Conservation (phyloP, 306 rosid genomes). For the Potentilla sterilis region DNA sequence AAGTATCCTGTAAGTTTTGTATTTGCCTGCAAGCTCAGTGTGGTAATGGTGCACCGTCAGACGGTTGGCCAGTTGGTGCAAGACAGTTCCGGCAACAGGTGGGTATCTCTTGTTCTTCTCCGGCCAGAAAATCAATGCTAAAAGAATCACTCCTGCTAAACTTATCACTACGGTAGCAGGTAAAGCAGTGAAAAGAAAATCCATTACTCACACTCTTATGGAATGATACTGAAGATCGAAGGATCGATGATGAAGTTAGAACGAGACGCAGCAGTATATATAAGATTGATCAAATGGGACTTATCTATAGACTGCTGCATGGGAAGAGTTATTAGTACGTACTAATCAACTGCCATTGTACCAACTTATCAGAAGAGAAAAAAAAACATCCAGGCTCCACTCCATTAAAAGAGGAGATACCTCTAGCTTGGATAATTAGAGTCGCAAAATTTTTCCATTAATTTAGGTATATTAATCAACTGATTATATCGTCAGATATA, state of each 20-base stretch:
- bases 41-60: constrained; percentile 12
- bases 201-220: no score
- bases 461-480: no score
- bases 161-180: background rate
- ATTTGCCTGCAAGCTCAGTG: constrained; percentile 14
- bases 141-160: background rate
- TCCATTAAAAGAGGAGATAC: no score
- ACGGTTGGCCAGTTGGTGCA: constrained; percentile 13
- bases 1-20: constrained; percentile 20
- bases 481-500: no score
- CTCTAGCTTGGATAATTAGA: no score
- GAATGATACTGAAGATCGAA: no score
- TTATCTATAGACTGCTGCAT: background rate
- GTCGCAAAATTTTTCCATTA: no score
- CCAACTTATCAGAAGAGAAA: background rate
- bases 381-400: background rate
- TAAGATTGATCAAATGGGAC: background rate
- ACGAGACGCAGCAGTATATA: no score
- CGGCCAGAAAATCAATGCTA: background rate
- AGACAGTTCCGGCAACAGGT: constrained; percentile 21
- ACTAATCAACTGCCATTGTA: background rate
- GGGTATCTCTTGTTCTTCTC: constrained; percentile 14
- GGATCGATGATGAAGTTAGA: background rate
- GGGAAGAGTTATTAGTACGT: background rate
- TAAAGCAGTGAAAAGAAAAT: no score